Evolutionary conservation across 2,329 filamentous ascomycete species (phyloP), one percentile per base, ranked within the genome.

Genomic region (Neofusicoccum kwambonambiense): DNA sequence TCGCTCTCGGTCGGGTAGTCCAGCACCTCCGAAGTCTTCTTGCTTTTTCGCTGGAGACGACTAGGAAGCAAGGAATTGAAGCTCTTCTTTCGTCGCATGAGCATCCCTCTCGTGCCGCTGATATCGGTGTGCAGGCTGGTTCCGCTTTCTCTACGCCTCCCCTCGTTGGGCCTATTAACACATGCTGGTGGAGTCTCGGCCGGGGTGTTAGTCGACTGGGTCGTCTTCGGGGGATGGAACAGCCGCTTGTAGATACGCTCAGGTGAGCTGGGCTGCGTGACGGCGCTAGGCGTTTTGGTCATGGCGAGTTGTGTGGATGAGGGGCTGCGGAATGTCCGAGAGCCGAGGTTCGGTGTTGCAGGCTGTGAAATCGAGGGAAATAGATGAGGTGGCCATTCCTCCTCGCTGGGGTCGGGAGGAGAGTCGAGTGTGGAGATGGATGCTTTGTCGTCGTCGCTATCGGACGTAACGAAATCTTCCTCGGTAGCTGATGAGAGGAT

Each of bases 241-340:
- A 81, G 68, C 4, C 72, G 72, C 69, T 80, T 80, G 66, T 81
- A 82, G 4, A 73, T 73, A 1, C 73, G 65, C 63, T 80, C 78
- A 1, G 78, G 76, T 1, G 75, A 75, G 67, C 77, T 80, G 0
- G 76, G 75, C 17, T 67, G 60, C 42, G 64, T 66, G 57, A 64
- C 41, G 9, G 58, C 66, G 17, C 47, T 42, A 22, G 51, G 49
- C 19, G 64, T 58, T 39, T 45, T 64, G 34, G 64, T 66, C 64
- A 66, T 66, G 41, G 64, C 60, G 13, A 66, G 64, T 44, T 50
- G 60, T 13, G 58, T 70, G 69, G 58, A 69, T 67, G 49, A 69
- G 52, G 9, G 49, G 27, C 5, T 66, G 56, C 31, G 70, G 64
- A 17, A 70, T 60, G 11, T 66, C 56, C 35, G 67, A 67, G 12